Conservation (phyloP, 1,284 basidiomycete species). For the Ceraceosorus guamensis region DNA sequence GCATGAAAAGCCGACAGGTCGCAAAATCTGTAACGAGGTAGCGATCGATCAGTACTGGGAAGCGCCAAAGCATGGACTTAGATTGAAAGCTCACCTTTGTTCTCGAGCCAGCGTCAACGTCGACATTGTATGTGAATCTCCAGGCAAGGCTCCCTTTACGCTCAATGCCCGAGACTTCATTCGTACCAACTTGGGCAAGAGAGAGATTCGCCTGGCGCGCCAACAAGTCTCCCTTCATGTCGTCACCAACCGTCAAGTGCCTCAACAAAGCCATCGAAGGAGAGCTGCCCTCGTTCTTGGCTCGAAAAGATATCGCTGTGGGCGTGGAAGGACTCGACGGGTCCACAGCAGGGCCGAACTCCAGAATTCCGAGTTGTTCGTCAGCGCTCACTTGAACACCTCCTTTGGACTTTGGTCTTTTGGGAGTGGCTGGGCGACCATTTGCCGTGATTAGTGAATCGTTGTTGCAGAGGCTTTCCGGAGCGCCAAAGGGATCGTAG, state of each 20-base stretch:
- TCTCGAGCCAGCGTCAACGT: neutral
- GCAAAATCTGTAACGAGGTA: slow-evolving; percentile 9
- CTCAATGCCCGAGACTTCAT: slow-evolving; percentile 33
- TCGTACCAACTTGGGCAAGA: slow-evolving; percentile 17
- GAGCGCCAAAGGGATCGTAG: slow-evolving; percentile 36
- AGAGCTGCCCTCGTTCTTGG: slow-evolving; percentile 6
- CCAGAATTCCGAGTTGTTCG: slow-evolving; percentile 10
- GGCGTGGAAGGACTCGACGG: too few relatives aligned
- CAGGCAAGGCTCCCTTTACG: slow-evolving; percentile 29
- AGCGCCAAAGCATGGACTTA: neutral
- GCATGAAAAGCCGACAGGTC: slow-evolving; percentile 28
- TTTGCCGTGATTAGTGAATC: too few relatives aligned
- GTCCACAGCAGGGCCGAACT: slow-evolving; percentile 9
- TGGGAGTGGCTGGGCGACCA: slow-evolving; percentile 3
- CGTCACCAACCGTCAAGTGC: slow-evolving; percentile 32
- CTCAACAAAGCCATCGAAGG: slow-evolving; percentile 26
- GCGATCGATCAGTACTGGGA: neutral
- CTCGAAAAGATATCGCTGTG: slow-evolving; percentile 5
- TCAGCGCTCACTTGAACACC: slow-evolving; percentile 2
- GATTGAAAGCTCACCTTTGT: slow-evolving; percentile 7
- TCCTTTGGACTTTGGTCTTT: slow-evolving; percentile 10
- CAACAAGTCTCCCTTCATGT: slow-evolving; percentile 30
- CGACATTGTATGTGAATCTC: slow-evolving; percentile 29
- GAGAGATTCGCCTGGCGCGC: slow-evolving; percentile 32
- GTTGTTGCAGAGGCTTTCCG: slow-evolving; percentile 18